Percentiles rank a stretch among this genome's conserved stretches.
Conservation (phyloP, 108 stramenopile species). For the Skeletonema tropicum region DNA sequence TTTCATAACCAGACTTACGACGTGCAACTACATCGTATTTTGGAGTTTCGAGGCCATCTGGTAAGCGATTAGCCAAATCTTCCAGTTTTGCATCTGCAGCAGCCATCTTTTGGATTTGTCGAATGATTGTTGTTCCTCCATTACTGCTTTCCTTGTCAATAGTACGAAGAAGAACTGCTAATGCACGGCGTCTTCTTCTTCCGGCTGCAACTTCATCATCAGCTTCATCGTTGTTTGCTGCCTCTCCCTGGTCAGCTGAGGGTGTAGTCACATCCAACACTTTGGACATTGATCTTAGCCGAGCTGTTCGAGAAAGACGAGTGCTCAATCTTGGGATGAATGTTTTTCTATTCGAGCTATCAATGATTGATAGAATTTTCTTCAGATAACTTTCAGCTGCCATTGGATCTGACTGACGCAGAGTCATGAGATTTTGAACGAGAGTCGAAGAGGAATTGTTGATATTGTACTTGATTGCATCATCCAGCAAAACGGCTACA, state of each 20-base stretch:
- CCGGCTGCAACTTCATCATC: conserved; percentile 16
- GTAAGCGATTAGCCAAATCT: conserved; percentile 56
- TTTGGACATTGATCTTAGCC: conserved; percentile 49
- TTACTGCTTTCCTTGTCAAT: conserved; percentile 20
- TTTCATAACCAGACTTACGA: conserved; percentile 54
- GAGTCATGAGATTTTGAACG: conserved; percentile 7
- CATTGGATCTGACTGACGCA: conserved; percentile 1
- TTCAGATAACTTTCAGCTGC: conserved; percentile 6
- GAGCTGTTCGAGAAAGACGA: conserved; percentile 54
- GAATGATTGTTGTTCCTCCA: conserved; percentile 40
- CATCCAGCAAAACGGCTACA: not conserved
- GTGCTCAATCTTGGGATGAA: conserved; percentile 50
- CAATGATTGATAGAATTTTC: not conserved
- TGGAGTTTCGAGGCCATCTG: conserved; percentile 83
- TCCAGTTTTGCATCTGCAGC: conserved; percentile 28
- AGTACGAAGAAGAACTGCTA: conserved; percentile 51
- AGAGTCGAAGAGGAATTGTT: conserved; percentile 10
- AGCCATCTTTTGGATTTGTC: conserved; percentile 45
- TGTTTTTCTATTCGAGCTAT: conserved; percentile 15
- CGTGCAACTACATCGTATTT: conserved; percentile 64
- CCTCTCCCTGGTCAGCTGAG: conserved; percentile 10
- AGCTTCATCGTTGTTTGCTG: conserved; percentile 6
- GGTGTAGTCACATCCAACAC: conserved; percentile 62
- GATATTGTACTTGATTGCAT: conserved; percentile 12
- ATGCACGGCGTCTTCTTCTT: conserved; percentile 51